These are phyloP conservation scores for Jaltomata sinuosa DNA, from an alignment of 257 asterid species.

Conservation along the genomic window DNA sequence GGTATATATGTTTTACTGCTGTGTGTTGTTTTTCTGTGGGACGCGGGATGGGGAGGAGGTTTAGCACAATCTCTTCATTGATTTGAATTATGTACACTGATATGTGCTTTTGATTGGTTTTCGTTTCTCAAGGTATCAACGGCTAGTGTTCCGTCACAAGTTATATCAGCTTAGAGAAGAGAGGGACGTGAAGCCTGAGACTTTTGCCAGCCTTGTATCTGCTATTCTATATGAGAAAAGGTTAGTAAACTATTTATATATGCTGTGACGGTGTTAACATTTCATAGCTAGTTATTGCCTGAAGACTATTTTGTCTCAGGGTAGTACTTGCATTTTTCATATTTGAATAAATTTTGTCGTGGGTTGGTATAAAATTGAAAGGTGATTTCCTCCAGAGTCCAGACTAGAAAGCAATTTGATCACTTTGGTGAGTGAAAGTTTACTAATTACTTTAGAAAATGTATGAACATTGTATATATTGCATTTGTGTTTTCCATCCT, in stretches of 20 bases:
- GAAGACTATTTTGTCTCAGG: background rate
- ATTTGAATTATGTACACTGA: background rate
- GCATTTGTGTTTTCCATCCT: background rate
- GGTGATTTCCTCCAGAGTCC: background rate
- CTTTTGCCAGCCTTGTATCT: constrained; percentile 92
- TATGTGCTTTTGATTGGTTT: background rate
- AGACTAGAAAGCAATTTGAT: background rate
- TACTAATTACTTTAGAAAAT: background rate
- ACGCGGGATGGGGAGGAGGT: background rate
- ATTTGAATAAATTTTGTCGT: background rate
- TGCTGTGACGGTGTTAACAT: background rate
- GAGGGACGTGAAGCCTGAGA: constrained; percentile 96
- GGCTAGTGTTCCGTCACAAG: constrained; percentile 80
- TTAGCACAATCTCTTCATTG: background rate
- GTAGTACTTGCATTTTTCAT: background rate
- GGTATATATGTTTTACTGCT: background rate
- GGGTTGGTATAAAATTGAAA: background rate
- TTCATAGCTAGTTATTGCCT: background rate
- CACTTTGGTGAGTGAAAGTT: background rate
- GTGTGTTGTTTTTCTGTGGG: too few species aligned
- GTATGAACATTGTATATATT: background rate
- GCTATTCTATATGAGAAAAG: constrained; percentile 84
- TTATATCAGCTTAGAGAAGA: constrained; percentile 83
- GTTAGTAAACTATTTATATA: constrained; percentile 17
- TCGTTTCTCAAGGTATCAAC: constrained; percentile 49